Percentiles rank a stretch among this genome's conserved stretches.
Conservation (phyloP, 1,284 basidiomycete genomes). For the Moesziomyces aphidis region DNA sequence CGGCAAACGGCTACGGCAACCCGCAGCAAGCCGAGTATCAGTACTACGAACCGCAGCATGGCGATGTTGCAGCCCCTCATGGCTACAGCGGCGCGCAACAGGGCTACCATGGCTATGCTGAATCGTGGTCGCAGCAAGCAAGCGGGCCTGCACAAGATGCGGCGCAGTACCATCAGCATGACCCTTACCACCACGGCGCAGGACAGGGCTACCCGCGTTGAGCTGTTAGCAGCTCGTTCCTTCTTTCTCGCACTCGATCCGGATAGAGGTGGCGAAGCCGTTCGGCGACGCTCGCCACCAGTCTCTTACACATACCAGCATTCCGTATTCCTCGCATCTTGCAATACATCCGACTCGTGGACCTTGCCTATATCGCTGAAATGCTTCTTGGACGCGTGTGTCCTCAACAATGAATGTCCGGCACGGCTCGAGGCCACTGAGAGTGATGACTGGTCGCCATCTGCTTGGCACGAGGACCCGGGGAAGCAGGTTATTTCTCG, state of each 20-base stretch:
- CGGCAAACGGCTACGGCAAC: background rate
- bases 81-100: constrained; percentile 4
- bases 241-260: background rate
- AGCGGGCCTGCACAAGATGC: background rate
- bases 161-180: constrained; percentile 13
- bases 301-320: constrained; percentile 5
- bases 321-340: background rate
- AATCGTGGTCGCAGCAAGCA: constrained; percentile 14
- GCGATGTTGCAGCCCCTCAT: constrained; percentile 6
- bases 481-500: background rate
- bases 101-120: constrained; percentile 6
- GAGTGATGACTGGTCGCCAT: too few relatives aligned
- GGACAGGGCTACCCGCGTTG: constrained; percentile 12
- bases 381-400: too few relatives aligned
- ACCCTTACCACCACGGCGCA: constrained; percentile 7
- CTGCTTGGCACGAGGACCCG: too few relatives aligned
- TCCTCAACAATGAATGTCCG: too few relatives aligned
- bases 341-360: constrained; percentile 2
- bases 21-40: background rate
- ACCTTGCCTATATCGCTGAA: background rate
- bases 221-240: background rate
- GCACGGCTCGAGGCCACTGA: background rate
- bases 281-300: background rate
- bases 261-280: background rate
- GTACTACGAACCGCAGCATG: background rate